Conservation (phyloP, 345 rosid genomes). For the Arabis hirsuta region DNA sequence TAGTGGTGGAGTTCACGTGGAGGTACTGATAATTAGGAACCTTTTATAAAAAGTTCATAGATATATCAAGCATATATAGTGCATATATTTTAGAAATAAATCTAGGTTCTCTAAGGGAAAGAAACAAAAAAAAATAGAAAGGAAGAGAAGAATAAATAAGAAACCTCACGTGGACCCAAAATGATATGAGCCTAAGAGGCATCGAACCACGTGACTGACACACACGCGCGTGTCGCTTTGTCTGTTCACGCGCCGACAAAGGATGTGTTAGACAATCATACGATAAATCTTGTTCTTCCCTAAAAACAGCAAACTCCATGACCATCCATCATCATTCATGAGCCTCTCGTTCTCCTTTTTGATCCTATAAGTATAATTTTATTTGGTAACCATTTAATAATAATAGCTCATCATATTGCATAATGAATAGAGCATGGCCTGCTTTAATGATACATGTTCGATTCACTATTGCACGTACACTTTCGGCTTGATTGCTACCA, state of each 20-base stretch:
- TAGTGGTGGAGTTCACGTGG: slow-evolving; percentile 34
- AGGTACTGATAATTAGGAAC: slow-evolving; percentile 1
- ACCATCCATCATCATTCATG: slow-evolving; percentile 34
- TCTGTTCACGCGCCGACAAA: slow-evolving; percentile 47
- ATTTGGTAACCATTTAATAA: slow-evolving; percentile 1
- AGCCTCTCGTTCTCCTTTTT: slow-evolving; percentile 1
- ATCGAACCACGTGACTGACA: slow-evolving; percentile 30
- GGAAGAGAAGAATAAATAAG: slow-evolving; percentile 21
- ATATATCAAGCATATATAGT: too few relatives aligned
- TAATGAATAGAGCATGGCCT: slow-evolving; percentile 33
- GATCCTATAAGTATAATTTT: background rate
- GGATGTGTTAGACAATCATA: slow-evolving; percentile 47
- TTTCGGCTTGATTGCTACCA: slow-evolving; percentile 40
- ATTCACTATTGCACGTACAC: slow-evolving; percentile 31
- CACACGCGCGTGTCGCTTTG: slow-evolving; percentile 41
- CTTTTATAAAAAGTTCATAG: too few relatives aligned
- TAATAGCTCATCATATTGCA: background rate
- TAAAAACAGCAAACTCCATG: slow-evolving; percentile 36
- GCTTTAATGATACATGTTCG: slow-evolving; percentile 25
- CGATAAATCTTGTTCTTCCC: slow-evolving; percentile 37
- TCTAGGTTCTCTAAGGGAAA: background rate
- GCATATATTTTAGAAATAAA: background rate
- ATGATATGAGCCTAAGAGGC: slow-evolving; percentile 27
- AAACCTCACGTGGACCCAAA: slow-evolving; percentile 41
- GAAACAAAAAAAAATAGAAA: background rate